Conservation (phyloP, 805 yeast genomes). For the Saturnispora silvae region DNA sequence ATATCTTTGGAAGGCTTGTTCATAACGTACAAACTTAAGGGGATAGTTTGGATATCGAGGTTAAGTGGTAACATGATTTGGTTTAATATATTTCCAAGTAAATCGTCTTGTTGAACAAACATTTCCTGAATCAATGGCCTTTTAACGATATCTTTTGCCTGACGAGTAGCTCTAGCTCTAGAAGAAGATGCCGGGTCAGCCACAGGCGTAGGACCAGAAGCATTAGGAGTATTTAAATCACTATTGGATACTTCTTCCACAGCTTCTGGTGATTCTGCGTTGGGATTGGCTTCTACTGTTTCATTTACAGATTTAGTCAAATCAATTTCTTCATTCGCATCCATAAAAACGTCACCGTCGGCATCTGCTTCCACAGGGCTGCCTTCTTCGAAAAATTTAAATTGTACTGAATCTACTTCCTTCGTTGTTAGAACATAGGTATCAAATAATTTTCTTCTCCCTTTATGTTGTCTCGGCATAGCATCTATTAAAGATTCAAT, state of each 20-base stretch:
- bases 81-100: slow-evolving; percentile 11
- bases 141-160: slow-evolving; percentile 5
- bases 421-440: slow-evolving; percentile 40
- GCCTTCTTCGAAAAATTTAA: slow-evolving; percentile 17
- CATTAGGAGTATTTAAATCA: background rate
- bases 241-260: no score
- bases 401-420: slow-evolving; percentile 35
- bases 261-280: no score
- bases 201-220: background rate
- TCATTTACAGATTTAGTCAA: no score
- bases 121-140: slow-evolving; percentile 2
- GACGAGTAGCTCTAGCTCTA: slow-evolving; percentile 5
- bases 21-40: slow-evolving; percentile 28
- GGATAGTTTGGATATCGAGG: slow-evolving; percentile 32
- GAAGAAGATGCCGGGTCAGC: background rate
- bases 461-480: slow-evolving; percentile 30
- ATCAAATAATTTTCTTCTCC: slow-evolving; percentile 37
- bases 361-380: slow-evolving; percentile 7
- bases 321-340: no score
- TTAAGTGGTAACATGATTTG: slow-evolving; percentile 20
- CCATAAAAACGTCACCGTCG: slow-evolving; percentile 1
- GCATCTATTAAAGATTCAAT: slow-evolving; percentile 18
- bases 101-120: slow-evolving; percentile 8
- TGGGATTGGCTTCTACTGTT: no score
- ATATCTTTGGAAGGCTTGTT: slow-evolving; percentile 9